Percentiles rank a stretch among this genome's conserved stretches.
Conservation (phyloP, 2,329 filamentous ascomycete genomes). For the Xylariaceae sp. region DNA sequence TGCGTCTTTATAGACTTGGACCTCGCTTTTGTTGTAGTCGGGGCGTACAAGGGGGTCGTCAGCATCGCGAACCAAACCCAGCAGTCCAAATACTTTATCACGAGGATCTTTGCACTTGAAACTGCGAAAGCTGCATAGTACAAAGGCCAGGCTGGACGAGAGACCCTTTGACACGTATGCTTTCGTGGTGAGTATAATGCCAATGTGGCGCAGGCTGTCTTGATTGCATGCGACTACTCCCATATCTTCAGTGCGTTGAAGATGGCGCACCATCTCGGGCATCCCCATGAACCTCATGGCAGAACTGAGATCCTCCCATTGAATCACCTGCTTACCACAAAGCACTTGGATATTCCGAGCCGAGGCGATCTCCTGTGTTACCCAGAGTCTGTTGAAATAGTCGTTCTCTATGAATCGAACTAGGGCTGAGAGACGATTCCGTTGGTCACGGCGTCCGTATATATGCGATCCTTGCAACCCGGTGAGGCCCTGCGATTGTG, state of each 20-base stretch:
- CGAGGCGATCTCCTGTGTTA: constrained; percentile 12
- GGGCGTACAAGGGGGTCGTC: constrained; percentile 10
- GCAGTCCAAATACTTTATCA: constrained; percentile 12
- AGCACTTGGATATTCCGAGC: constrained; percentile 7
- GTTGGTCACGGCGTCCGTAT: constrained; percentile 6
- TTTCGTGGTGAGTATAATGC: background rate
- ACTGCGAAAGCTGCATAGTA: constrained; percentile 10
- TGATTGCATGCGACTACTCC: constrained; percentile 10
- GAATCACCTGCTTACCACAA: constrained; percentile 9
- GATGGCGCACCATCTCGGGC: constrained; percentile 10
- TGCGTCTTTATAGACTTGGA: constrained; percentile 11
- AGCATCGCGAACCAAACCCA: constrained; percentile 9
- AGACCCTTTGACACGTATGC: background rate
- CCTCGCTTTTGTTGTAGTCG: constrained; percentile 8
- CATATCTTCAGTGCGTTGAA: constrained; percentile 12
- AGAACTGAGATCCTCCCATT: constrained; percentile 8
- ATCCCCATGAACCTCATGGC: constrained; percentile 4
- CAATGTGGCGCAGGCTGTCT: constrained; percentile 6
- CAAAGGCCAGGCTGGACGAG: constrained; percentile 4
- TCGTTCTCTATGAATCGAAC: constrained; percentile 10
- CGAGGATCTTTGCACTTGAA: constrained; percentile 15
- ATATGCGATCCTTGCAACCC: constrained; percentile 6
- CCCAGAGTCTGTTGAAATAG: constrained; percentile 15
- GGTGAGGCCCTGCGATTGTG: constrained; percentile 4
- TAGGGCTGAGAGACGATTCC: constrained; percentile 7